These are phyloP conservation scores for Yarrowia porcina DNA, from an alignment of 805 yeast genomes.

Conservation along the genomic window DNA sequence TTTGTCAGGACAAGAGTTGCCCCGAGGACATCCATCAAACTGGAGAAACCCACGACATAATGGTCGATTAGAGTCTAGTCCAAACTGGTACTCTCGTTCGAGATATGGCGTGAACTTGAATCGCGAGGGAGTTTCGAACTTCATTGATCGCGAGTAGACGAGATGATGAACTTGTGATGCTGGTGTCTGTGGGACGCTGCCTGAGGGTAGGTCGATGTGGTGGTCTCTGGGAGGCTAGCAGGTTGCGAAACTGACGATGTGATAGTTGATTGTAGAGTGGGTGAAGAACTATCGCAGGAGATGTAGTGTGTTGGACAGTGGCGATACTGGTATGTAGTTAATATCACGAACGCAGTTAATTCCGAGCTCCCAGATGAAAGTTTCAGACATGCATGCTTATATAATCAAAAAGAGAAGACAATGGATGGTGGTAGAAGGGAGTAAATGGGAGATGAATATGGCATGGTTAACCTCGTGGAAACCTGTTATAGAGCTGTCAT, in stretches of 20 bases:
- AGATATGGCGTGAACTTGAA: conserved; percentile 70
- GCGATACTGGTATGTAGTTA: no score
- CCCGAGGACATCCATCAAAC: conserved; percentile 72
- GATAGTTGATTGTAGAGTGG: neutral
- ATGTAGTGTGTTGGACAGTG: neutral
- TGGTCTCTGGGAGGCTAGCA: no score
- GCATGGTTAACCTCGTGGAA: no score
- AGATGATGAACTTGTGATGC: no score
- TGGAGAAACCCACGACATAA: conserved; percentile 70
- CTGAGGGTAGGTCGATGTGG: no score
- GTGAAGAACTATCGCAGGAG: neutral
- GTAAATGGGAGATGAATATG: no score
- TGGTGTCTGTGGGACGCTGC: neutral
- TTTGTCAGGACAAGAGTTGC: conserved; percentile 79
- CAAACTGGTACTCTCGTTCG: conserved; percentile 73
- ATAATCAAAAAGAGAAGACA: neutral
- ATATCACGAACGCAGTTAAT: neutral
- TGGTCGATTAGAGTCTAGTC: conserved; percentile 86
- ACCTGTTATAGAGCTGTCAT: no score
- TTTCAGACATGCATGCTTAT: neutral
- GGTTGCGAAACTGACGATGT: neutral
- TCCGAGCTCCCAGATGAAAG: neutral
- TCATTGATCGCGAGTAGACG: no score
- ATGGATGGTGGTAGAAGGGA: neutral
- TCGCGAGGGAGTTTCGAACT: conserved; percentile 6